Base-by-base conservation (phyloP, 2,329 filamentous ascomycete genomes). In the Torrubiellomyces zombiae region DNA sequence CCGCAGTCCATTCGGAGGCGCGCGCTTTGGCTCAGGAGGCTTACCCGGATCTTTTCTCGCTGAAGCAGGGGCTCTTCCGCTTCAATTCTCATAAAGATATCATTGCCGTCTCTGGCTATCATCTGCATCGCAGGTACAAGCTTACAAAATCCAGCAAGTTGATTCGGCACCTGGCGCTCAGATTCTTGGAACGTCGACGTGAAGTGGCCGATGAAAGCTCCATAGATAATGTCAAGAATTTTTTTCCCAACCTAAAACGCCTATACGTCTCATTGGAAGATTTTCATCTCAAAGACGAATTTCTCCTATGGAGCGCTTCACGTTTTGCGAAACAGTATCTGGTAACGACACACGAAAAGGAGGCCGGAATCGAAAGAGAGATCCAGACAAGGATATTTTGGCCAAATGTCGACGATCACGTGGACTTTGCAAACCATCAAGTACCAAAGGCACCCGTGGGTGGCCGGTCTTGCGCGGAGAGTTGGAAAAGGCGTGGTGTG, bases 1-100 rank as follows among this genome's bases (percentile, higher is more conserved):
- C 53, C 16, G 42, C 50, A 2, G 39, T 48, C 7, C 39, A 51
- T 18, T 34, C 38, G 6, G 50, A 55, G 31, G 49, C 48, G n/a
- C 51, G 53, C 14, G 33, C 28, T 9, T 27, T 52, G 4, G 51
- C 40, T 4, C 29, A 42, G 19, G 38, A 34, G 6, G 33, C 28
- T 3, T 47, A 44, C 7, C 53, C 53, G 0, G 34, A 56, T 14
- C 31, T 40, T 9, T 31, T 55, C 13, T 24, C 17, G 15, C 37
- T 56, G 2, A 36, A 45, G 4, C 24, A 21, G 9, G 33, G 27
- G 3, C 27, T 36, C 2, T 30, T 53, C 6, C 31, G 31, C 6
- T 53, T 47, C 26, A 45, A 49, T 24, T 32, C 36, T 4, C 27
- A 44, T 1, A 34, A 34, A 0, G 53, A 56, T 18, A 29, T 56